Evolutionary conservation across 2,329 filamentous ascomycete genomes (phyloP).

Genomic region (Ophiostoma quercus): DNA sequence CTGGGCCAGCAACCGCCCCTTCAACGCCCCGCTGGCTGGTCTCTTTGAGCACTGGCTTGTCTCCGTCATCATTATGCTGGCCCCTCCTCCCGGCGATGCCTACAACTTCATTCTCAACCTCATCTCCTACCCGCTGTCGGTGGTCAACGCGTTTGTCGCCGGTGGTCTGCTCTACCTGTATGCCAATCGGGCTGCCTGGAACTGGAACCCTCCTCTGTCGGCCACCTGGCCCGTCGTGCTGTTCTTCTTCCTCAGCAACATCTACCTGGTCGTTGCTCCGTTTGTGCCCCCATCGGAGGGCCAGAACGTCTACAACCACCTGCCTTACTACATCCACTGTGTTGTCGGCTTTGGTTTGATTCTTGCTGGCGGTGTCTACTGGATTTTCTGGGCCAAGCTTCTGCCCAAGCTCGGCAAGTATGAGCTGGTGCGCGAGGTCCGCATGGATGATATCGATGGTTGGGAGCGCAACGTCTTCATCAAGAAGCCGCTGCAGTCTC

Average conservation of each 20-base stretch:
- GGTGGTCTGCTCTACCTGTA: conserved; percentile 51
- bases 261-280: conserved; percentile 56
- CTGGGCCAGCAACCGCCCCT: conserved; percentile 60
- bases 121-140: conserved; percentile 59
- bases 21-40: conserved; percentile 57
- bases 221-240: conserved; percentile 50
- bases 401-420: conserved; percentile 50
- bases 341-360: conserved; percentile 53
- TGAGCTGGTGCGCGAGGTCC: conserved; percentile 50
- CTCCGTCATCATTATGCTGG: conserved; percentile 60
- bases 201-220: conserved; percentile 52
- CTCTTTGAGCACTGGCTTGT: conserved; percentile 61
- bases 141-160: conserved; percentile 52
- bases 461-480: conserved; percentile 57
- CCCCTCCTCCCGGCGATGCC: conserved; percentile 61
- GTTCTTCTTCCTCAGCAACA: conserved; percentile 57
- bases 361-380: conserved; percentile 50
- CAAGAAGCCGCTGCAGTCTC: conserved; percentile 35
- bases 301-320: conserved; percentile 48
- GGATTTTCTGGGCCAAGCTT: conserved; percentile 51
- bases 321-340: conserved; percentile 56
- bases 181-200: conserved; percentile 42
- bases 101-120: conserved; percentile 61
- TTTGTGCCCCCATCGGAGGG: conserved; percentile 50
- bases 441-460: conserved; percentile 54